Evolutionary conservation across 352 stramenopile species (phyloP), one percentile per base, ranked within the genome.

Genomic region (Nothophytophthora sp.): DNA sequence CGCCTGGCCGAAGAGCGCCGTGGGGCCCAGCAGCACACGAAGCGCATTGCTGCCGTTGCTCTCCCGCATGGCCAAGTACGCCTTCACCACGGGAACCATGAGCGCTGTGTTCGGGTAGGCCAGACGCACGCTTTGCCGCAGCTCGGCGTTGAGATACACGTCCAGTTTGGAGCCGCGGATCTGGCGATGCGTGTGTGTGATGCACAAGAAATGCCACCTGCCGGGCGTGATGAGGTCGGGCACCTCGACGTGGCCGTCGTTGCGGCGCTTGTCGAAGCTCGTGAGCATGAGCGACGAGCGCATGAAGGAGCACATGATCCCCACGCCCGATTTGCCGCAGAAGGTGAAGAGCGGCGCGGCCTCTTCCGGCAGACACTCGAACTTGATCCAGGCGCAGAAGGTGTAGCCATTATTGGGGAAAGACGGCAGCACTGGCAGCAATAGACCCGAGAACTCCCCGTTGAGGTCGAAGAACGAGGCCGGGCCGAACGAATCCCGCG

Each of bases 211-310:
- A 48, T 94, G 83, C 83, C 83, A 92, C 15, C 71, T 59, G 0
- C 76, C 79, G 0, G 74, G 74, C 3, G 79, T 89, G 23, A 91
- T 67, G 18, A 89, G 63, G 47, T 90, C 76, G 0, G 73, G 68
- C 5, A 94, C 71, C 45, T 92, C 78, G 13, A 89, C 73, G 38
- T 90, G 77, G n/a, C 73, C 77, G 49, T 91, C 83, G 65, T 92
- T 94, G 47, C 89, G 92, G 55, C 88, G 85, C 54, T 89, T 89
- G 64, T 94, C 83, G 55, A 91, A 88, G 51, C 79, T 85, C 41
- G 77, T 91, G 53, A 94, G 64, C 59, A 90, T 74, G 12, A 94
- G 53, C 9, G 83, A 91, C 36, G 83, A 83, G 18, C 74, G 71
- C 27, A 90, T 63, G 46, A 94, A 90, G 8, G 76, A 91, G 51